Conservation (phyloP, 1,139 yeast species). For the Sugiyamaella castrensis region DNA sequence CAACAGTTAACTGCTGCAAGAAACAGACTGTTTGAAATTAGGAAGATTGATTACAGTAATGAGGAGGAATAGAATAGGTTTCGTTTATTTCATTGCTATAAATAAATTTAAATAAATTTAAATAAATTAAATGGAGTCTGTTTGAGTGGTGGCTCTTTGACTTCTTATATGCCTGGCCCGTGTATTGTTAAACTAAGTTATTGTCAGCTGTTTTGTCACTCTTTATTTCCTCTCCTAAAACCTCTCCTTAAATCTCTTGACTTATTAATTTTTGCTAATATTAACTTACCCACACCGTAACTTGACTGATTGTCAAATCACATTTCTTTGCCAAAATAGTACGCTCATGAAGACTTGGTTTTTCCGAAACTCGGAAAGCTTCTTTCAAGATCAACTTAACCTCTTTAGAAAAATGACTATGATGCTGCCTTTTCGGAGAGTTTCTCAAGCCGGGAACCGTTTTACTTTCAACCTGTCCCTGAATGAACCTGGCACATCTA, state of each 20-base stretch:
- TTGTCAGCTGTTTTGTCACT: not conserved
- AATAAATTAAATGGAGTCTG: not conserved
- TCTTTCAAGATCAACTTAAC: not conserved
- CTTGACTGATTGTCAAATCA: slow-evolving; percentile 2
- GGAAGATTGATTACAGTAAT: slow-evolving; percentile 69
- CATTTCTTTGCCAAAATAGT: slow-evolving; percentile 3
- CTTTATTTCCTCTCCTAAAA: not conserved
- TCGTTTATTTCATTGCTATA: not conserved
- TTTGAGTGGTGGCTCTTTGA: too few species aligned
- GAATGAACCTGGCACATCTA: not conserved
- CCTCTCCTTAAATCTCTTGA: not conserved
- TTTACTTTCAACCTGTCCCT: too few species aligned
- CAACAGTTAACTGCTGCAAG: slow-evolving; percentile 69
- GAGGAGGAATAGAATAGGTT: slow-evolving; percentile 47
- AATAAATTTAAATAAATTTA: not conserved
- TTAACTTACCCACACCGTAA: slow-evolving; percentile 8
- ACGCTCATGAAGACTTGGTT: slow-evolving; percentile 2
- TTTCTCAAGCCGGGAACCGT: too few species aligned
- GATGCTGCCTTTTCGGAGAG: too few species aligned
- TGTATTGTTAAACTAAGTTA: slow-evolving; percentile 3
- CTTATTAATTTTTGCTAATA: not conserved
- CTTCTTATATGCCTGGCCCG: slow-evolving; percentile 1
- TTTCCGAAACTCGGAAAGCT: not conserved
- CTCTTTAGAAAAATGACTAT: not conserved
- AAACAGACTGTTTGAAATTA: slow-evolving; percentile 78